These are phyloP conservation scores for Dactylellina sp. DNA, from an alignment of 2,329 filamentous ascomycete genomes.

Conservation along the genomic window DNA sequence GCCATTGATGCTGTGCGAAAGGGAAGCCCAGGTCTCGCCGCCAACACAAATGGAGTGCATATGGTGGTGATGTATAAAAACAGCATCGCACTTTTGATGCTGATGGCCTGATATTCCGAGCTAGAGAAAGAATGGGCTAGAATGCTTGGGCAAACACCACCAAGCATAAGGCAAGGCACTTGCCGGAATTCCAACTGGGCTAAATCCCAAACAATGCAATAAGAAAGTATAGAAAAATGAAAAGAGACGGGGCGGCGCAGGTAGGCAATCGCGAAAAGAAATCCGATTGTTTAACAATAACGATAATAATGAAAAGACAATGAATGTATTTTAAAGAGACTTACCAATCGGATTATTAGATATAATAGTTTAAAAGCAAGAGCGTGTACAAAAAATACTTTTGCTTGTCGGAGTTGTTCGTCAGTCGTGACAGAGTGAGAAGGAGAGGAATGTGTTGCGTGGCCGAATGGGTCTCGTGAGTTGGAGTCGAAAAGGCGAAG, in stretches of 20 bases:
- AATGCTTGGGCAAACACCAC: constrained; percentile 9
- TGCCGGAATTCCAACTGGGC: neutral
- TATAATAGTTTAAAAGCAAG: constrained; percentile 24
- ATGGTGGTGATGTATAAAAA: neutral
- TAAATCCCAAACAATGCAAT: constrained; percentile 8
- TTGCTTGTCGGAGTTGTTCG: constrained; percentile 27
- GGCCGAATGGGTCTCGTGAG: constrained; percentile 54
- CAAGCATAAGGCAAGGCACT: neutral
- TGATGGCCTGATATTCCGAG: constrained; percentile 18
- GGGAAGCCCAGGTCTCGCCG: neutral
- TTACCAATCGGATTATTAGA: neutral
- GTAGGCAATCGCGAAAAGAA: constrained; percentile 37
- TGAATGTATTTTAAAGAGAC: constrained; percentile 22
- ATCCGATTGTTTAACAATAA: too few species aligned
- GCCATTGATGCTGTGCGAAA: neutral
- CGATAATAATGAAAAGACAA: constrained; percentile 47
- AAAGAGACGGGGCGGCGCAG: constrained; percentile 6
- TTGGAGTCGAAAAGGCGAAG: constrained; percentile 28
- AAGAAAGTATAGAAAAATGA: constrained; percentile 7
- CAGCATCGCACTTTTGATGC: neutral
- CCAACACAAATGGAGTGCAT: constrained; percentile 15
- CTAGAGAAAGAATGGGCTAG: constrained; percentile 12
- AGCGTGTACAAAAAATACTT: constrained; percentile 28
- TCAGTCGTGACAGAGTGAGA: constrained; percentile 25
- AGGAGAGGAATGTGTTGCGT: constrained; percentile 41